phyloP scores from a whole-genome alignment of 805 yeast species.

The Nakazawaea wickerhamii region DNA sequence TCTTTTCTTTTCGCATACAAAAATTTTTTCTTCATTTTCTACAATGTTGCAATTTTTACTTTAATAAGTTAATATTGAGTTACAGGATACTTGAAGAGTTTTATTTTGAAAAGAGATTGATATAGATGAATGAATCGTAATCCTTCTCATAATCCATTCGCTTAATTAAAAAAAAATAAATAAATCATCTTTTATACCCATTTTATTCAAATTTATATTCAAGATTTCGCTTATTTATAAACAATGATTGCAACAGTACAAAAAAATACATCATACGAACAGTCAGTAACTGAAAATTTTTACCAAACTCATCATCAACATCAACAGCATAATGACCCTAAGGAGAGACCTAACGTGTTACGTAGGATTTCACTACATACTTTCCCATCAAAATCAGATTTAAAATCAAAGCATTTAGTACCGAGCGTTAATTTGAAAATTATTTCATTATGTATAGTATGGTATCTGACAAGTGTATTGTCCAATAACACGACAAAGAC shows the following conservation, averaged over 20 bases:
- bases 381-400: constrained; percentile 7
- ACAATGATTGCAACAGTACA: constrained; percentile 1
- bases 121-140: too few species aligned
- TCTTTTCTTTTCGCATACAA: too few species aligned
- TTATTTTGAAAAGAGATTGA: too few species aligned
- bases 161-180: too few species aligned
- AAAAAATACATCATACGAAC: constrained; percentile 4
- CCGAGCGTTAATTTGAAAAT: constrained; percentile 10
- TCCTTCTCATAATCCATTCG: too few species aligned
- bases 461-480: constrained; percentile 80
- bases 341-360: background rate
- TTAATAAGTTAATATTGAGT: too few species aligned
- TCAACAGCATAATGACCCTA: background rate
- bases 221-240: too few species aligned
- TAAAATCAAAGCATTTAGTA: constrained; percentile 1
- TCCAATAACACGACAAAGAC: constrained; percentile 79
- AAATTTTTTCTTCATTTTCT: too few species aligned
- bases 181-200: too few species aligned
- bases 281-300: background rate
- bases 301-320: background rate
- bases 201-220: too few species aligned
- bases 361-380: constrained; percentile 3
- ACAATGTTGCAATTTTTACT: too few species aligned
- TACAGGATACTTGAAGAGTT: too few species aligned
- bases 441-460: constrained; percentile 48